phyloP scores from a whole-genome alignment of 805 yeast genomes.

The Dipodascus albidus region DNA sequence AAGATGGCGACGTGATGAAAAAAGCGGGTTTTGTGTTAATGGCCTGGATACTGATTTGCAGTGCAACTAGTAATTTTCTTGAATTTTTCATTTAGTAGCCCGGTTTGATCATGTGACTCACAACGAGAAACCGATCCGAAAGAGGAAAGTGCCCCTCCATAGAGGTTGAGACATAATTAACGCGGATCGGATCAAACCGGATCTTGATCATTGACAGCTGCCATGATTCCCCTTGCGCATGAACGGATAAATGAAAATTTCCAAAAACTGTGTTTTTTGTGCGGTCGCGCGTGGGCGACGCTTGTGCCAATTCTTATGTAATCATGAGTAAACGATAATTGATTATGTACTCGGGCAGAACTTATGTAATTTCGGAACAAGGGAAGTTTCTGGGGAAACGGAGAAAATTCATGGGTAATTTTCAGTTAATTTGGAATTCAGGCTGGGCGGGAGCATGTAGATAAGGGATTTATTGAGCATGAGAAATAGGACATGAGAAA shows the following conservation, averaged over 20 bases:
- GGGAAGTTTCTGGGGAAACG: background rate
- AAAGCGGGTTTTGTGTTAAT: too few species aligned
- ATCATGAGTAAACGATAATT: background rate
- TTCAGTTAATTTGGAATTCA: too few species aligned
- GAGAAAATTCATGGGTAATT: background rate
- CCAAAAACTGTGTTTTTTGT: too few species aligned
- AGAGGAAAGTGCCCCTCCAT: background rate
- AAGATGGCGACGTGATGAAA: too few species aligned
- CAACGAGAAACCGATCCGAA: background rate
- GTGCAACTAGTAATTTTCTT: too few species aligned
- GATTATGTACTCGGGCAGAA: background rate
- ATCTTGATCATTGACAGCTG: background rate
- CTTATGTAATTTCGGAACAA: background rate
- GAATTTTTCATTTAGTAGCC: too few species aligned
- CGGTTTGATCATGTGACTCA: background rate
- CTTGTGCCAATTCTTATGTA: background rate
- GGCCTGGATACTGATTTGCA: too few species aligned
- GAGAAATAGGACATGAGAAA: too few species aligned
- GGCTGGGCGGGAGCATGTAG: too few species aligned
- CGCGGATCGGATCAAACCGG: background rate
- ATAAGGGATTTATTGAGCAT: too few species aligned
- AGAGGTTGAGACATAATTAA: background rate
- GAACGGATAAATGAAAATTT: background rate
- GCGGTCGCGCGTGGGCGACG: background rate
- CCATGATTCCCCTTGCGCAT: too few species aligned